Conservation (phyloP, 345 rosid genomes). For the Balakata baccata region DNA sequence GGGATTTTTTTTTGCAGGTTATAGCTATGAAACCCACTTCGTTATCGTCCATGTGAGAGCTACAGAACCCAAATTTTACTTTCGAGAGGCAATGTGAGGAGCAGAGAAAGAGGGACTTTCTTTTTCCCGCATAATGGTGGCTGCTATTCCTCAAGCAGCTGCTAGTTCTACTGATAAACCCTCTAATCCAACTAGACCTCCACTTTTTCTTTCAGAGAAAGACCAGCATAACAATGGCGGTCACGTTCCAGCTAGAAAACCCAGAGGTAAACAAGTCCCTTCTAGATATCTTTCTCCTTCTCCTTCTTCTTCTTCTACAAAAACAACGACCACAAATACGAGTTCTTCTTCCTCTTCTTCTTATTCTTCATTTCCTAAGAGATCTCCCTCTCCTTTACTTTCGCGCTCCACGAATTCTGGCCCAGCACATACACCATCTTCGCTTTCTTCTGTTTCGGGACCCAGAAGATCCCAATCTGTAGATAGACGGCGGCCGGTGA, state of each 20-base stretch:
- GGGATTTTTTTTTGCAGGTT: constrained; percentile 1
- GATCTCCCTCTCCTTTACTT: constrained; percentile 63
- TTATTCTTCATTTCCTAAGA: constrained; percentile 33
- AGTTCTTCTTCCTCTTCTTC: constrained; percentile 44
- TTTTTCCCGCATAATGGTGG: constrained; percentile 53
- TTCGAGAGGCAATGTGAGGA: constrained; percentile 51
- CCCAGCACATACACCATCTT: neutral
- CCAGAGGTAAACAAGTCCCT: constrained; percentile 73
- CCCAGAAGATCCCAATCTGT: constrained; percentile 84
- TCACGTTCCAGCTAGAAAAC: constrained; percentile 40
- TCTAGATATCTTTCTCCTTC: constrained; percentile 90
- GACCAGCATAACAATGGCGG: constrained; percentile 21
- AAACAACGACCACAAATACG: constrained; percentile 26
- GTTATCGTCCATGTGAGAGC: constrained; percentile 8
- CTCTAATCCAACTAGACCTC: constrained; percentile 28
- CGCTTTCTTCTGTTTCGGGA: constrained; percentile 20
- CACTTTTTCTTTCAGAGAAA: constrained; percentile 35
- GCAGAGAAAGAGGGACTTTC: constrained; percentile 11
- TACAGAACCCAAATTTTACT: constrained; percentile 7
- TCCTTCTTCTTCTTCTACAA: constrained; percentile 39
- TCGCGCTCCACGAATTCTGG: constrained; percentile 47
- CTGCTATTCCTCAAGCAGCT: constrained; percentile 47
- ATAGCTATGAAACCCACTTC: constrained; percentile 6
- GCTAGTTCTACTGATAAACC: constrained; percentile 35
- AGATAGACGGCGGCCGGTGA: constrained; percentile 57